Evolutionary conservation across 2,329 filamentous ascomycete genomes (phyloP), one percentile per base, ranked within the genome.

Genomic region (Aspergillus thermomutatus): DNA sequence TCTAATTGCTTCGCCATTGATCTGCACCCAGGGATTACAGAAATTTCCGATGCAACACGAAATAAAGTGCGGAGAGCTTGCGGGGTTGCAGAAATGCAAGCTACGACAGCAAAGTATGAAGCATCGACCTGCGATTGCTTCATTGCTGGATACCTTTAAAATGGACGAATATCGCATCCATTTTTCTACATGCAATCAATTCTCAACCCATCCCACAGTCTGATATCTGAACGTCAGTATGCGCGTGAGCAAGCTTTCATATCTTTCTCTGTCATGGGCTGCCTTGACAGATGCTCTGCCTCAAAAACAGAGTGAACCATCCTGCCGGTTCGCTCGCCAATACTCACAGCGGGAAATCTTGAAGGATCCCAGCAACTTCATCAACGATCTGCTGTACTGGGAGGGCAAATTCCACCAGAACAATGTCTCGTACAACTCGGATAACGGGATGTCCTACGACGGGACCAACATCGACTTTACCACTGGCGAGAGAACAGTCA

Each of bases 351-450:
- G 7, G 31, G 31, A 37, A 7, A 17, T 37, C 31, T 17, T 37
- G 6, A 37, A 17, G 14, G 2, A 37, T 37, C 31, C 31, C 31
- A 37, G 31, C 14, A 17, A 7, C 6, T 37, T 37, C 27, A 65
- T 71, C 26, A 69, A 66, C 60, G 69, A 77, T 50, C 57, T 78
- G 17, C 57, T 79, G 14, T 77, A 73, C 59, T 79, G 76, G 75
- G 77, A 79, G 57, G 76, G 74, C n/a, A 70, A 75, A 25, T 78
- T 79, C 34, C 76, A 78, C 52, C 72, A 75, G 50, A 71, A 77
- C 50, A 69, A 74, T 23, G 66, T 79, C 3, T 67, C 70, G 9
- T 79, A 77, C 60, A 78, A 79, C 54, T 57, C 64, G 2, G 64
- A 62, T 17, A 79, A 79, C 56, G 77, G 75, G 50, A 76, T 78